phyloP scores from a whole-genome alignment of 306 rosid species.

The Dicorynia guianensis region DNA sequence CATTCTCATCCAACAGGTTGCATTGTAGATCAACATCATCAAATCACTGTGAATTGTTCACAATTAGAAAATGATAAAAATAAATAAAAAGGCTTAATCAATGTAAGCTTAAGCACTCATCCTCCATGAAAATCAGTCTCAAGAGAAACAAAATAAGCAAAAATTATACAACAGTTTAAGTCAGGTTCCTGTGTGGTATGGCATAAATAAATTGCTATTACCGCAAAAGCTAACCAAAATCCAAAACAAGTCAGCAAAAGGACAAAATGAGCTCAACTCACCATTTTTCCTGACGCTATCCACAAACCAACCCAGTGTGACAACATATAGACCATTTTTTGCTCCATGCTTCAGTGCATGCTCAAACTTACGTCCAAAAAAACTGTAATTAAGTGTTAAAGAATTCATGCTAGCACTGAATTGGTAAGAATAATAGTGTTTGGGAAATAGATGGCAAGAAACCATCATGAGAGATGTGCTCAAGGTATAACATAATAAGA shows the following conservation, averaged over 20 bases:
- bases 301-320: constrained; percentile 97
- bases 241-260: constrained; percentile 1
- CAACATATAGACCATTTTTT: constrained; percentile 74
- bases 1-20: background rate
- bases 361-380: constrained; percentile 90
- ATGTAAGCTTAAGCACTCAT: constrained; percentile 26
- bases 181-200: constrained; percentile 3
- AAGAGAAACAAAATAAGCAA: background rate
- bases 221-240: constrained; percentile 31
- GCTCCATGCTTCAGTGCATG: constrained; percentile 93
- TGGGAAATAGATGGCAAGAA: constrained; percentile 13
- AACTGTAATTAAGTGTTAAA: constrained; percentile 77
- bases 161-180: background rate
- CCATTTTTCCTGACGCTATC: constrained; percentile 90
- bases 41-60: constrained; percentile 7
- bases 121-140: background rate
- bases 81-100: constrained; percentile 8
- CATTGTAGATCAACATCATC: background rate
- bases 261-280: constrained; percentile 41
- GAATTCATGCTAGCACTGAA: constrained; percentile 48
- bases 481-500: background rate
- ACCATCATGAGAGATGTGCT: constrained; percentile 35
- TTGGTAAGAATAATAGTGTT: constrained; percentile 40
- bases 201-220: constrained; percentile 8
- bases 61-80: background rate